Evolutionary conservation across 129 eudicot species (phyloP), one percentile per base, ranked within the genome.

Genomic region (Mikania micrantha): DNA sequence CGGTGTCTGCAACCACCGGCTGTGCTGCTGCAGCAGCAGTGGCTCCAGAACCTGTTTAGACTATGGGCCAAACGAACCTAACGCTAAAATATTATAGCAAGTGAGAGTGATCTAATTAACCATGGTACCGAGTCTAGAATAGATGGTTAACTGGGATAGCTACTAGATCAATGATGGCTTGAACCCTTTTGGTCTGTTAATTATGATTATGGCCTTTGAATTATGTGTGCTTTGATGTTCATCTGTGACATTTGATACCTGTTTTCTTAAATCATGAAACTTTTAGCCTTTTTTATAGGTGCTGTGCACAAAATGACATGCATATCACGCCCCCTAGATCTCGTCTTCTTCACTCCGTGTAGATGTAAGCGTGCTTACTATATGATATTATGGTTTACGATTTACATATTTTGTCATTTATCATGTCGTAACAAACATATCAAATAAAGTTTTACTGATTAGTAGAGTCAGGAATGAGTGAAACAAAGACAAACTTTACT

Each of bases 1-100:
- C 54, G 6, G 72, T 53, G 7, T 39, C 68, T 64, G 54, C 60
- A 38, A 21, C 78, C 64, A 76, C 74, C 5, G 74, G 76, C 39
- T 29, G 27, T 59, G 57, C 66, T 78, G 44, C 68, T 34, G 84
- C 83, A 24, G 85, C 94, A 16, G 78, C 81, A 25, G 90, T 82
- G 13, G 91, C 85, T 20, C 96, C 85, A 6, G 86, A 85, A 73
- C 88, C 88, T n/a, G 70, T 69, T 60, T 40, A 79, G 7, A 50
- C 64, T 12, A 70, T 36, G 20, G 69, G 62, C 41, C 24, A 21
- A 63, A 16, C 50, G 40, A 57, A 32, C 41, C 0, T 13, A 36
- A 53, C 10, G 66, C 34, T 0, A 31, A 21, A 32, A 28, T 69
- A 13, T 60, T 21, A 35, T 35, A 17, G 28, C 54, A 20, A 67